Evolutionary conservation across 176 grass and related monocot species (phyloP).

Genomic region (maize (Zea mays)): Zm-B73-REFERENCE-NAM-5.0 NC_050096.1:42361501-42362000

Average conservation of each 20-base stretch:
- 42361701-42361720: conserved; percentile 95
- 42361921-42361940: conserved; percentile 88
- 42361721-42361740: conserved; percentile 77
- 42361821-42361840: conserved; percentile 91
- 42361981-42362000: conserved; percentile 93
- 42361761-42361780: conserved; percentile 50
- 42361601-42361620: conserved; percentile 94
- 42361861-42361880: conserved; percentile 83
- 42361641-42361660: conserved; percentile 97
- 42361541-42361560: conserved; percentile 97
- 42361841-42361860: conserved; percentile 95
- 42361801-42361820: conserved; percentile 85
- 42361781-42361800: conserved; percentile 98
- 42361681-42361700: conserved; percentile 91
- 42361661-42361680: conserved; percentile 97
- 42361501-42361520: conserved; percentile 91
- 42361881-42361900: conserved; percentile 84
- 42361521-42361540: conserved; percentile 88
- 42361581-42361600: conserved; percentile 96
- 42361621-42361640: conserved; percentile 81
- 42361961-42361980: conserved; percentile 65
- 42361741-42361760: conserved; percentile 46
- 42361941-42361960: conserved; percentile 92
- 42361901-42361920: conserved; percentile 98
- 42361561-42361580: conserved; percentile 89